These are phyloP conservation scores for Antitrichia curtipendula DNA, from an alignment of 225 moss, liverwort and hornwort species.

Conservation along the genomic window DNA sequence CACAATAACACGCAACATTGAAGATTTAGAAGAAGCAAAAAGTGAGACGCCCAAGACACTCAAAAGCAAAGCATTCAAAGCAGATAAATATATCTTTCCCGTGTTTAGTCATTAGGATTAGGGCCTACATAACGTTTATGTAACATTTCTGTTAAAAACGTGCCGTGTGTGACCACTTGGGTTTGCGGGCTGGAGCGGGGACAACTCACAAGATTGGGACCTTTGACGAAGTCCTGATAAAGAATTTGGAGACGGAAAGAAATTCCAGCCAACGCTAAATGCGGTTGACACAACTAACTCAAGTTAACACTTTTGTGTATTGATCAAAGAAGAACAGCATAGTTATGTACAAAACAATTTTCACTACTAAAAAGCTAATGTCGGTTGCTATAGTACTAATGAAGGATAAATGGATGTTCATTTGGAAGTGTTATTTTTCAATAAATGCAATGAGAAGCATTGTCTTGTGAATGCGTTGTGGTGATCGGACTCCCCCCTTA, in stretches of 20 bases:
- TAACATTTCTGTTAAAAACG: background rate
- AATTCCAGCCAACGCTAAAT: background rate
- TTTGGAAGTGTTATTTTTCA: background rate
- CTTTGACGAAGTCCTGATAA: background rate
- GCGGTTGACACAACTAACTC: background rate
- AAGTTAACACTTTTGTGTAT: background rate
- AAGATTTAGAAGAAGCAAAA: background rate
- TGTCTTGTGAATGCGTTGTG: fast-evolving
- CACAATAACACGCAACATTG: background rate
- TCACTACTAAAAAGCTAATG: fast-evolving
- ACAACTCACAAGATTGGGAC: background rate
- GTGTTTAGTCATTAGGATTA: background rate
- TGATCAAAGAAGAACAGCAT: background rate
- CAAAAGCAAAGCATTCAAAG: background rate
- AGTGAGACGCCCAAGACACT: background rate
- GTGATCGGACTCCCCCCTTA: too few species aligned
- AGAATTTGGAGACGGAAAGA: background rate
- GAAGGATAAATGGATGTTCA: background rate
- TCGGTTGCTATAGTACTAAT: background rate
- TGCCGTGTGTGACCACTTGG: background rate
- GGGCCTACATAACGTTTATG: background rate
- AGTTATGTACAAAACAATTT: background rate
- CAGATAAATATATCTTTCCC: background rate
- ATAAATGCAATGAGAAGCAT: background rate
- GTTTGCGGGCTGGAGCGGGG: background rate